These are phyloP conservation scores for Kwoniella heveanensis DNA, from an alignment of 768 basidiomycete species.

Conservation along the genomic window DNA sequence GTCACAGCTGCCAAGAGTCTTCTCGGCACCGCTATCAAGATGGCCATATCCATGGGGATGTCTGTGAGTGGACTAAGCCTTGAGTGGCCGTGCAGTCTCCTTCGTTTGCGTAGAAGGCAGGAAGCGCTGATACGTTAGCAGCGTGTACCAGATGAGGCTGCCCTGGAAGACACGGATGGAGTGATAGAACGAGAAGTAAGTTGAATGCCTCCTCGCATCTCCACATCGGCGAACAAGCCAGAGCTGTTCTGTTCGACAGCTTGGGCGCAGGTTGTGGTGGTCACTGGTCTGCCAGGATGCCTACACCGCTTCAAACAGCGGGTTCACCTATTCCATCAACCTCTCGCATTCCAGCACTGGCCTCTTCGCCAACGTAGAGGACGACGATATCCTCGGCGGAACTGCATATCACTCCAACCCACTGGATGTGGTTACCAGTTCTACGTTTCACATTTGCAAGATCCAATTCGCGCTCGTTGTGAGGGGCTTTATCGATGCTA, in stretches of 20 bases:
- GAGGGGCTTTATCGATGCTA: conserved; percentile 21
- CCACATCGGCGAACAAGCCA: too few species aligned
- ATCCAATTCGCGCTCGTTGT: conserved; percentile 29
- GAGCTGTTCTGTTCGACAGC: too few species aligned
- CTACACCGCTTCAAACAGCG: conserved; percentile 27
- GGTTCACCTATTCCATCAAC: conserved; percentile 27
- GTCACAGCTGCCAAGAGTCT: conserved; percentile 17
- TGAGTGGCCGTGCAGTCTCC: too few species aligned
- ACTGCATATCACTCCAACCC: conserved; percentile 4
- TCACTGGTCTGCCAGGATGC: conserved; percentile 27
- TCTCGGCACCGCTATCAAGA: conserved; percentile 26
- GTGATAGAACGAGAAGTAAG: conserved; percentile 19
- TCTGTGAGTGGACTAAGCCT: too few species aligned
- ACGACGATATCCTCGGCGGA: conserved; percentile 22
- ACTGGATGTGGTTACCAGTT: conserved; percentile 11
- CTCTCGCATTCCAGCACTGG: conserved; percentile 23
- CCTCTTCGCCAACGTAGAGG: conserved; percentile 26
- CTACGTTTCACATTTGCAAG: conserved; percentile 26
- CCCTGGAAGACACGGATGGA: neutral
- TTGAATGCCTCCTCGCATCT: too few species aligned
- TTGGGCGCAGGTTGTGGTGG: conserved; percentile 27
- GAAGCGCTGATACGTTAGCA: neutral
- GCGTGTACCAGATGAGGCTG: conserved; percentile 15
- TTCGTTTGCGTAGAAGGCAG: too few species aligned
- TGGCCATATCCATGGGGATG: conserved; percentile 22